Percentiles rank a stretch among this genome's conserved stretches.
Evolutionary conservation across 148 eudicot genomes (phyloP).

Genomic region (Cornus florida): DNA sequence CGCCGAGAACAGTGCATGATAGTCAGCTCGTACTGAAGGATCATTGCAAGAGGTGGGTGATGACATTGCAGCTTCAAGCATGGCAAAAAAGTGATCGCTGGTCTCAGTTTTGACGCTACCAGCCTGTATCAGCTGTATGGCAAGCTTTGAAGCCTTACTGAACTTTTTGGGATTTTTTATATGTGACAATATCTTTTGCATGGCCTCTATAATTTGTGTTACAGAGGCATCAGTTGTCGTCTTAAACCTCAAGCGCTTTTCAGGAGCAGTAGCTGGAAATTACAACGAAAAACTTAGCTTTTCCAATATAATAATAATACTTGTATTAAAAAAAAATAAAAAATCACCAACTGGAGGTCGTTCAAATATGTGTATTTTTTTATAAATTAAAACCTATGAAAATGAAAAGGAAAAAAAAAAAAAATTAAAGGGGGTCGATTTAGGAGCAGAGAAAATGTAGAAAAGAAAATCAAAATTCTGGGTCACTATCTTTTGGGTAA

Average conservation of each 20-base stretch:
- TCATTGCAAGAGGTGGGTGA: constrained; percentile 65
- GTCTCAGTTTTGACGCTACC: constrained; percentile 80
- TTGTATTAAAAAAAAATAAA: neutral
- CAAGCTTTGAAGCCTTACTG: constrained; percentile 89
- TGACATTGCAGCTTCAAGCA: constrained; percentile 85
- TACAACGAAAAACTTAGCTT: constrained; percentile 22
- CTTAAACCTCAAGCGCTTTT: constrained; percentile 77
- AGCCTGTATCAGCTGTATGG: constrained; percentile 82
- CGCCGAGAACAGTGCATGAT: constrained; percentile 76
- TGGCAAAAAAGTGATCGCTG: constrained; percentile 59
- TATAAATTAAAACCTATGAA: neutral
- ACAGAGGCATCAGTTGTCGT: constrained; percentile 88
- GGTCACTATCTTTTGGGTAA: neutral
- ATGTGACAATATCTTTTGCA: constrained; percentile 90
- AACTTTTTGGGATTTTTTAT: constrained; percentile 67
- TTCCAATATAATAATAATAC: constrained; percentile 4
- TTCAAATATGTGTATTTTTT: neutral
- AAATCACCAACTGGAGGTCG: neutral
- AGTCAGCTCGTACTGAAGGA: constrained; percentile 66
- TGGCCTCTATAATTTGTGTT: constrained; percentile 79
- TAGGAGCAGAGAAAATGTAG: neutral
- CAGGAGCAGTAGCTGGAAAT: constrained; percentile 52
- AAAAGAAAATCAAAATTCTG: neutral
- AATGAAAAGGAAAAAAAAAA: too few relatives aligned
- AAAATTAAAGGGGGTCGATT: too few relatives aligned